Evolutionary conservation across 73 alveolate genomes (phyloP).

Genomic region (Blepharisma stoltei): DNA sequence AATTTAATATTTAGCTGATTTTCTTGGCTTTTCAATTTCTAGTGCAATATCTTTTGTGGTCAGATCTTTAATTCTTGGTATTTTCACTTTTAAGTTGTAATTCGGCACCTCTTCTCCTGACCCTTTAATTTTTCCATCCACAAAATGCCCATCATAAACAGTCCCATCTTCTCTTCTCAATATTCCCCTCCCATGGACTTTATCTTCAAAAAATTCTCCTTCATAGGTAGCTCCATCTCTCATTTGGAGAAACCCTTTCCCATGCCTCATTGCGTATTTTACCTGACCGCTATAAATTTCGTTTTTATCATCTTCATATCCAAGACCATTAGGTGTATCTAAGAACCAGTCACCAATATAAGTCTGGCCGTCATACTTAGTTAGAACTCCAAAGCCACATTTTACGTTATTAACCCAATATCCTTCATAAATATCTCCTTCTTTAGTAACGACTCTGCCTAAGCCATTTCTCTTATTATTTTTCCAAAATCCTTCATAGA

Average conservation of each 20-base stretch:
- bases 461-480: conserved; percentile 14
- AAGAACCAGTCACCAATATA: conserved; percentile 18
- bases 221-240: not conserved
- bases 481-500: conserved; percentile 24
- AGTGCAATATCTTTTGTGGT: too few relatives aligned
- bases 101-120: conserved; percentile 21
- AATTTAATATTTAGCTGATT: too few relatives aligned
- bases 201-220: conserved; percentile 9
- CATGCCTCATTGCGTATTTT: conserved; percentile 12
- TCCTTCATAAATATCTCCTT: conserved; percentile 22
- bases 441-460: not conserved
- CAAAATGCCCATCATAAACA: not conserved
- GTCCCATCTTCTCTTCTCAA: not conserved
- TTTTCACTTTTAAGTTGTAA: too few relatives aligned
- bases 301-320: not conserved
- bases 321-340: conserved; percentile 4
- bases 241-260: not conserved
- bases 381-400: conserved; percentile 24
- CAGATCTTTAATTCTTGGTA: too few relatives aligned
- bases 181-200: not conserved
- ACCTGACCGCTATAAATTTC: not conserved
- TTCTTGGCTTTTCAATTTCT: too few relatives aligned
- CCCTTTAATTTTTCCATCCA: conserved; percentile 26
- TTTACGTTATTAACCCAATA: not conserved
- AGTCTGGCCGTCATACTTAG: not conserved